Percentiles rank a stretch among this genome's conserved stretches.
phyloP scores from a whole-genome alignment of 2,329 filamentous ascomycete species.

The Thyridium curvatum region DNA sequence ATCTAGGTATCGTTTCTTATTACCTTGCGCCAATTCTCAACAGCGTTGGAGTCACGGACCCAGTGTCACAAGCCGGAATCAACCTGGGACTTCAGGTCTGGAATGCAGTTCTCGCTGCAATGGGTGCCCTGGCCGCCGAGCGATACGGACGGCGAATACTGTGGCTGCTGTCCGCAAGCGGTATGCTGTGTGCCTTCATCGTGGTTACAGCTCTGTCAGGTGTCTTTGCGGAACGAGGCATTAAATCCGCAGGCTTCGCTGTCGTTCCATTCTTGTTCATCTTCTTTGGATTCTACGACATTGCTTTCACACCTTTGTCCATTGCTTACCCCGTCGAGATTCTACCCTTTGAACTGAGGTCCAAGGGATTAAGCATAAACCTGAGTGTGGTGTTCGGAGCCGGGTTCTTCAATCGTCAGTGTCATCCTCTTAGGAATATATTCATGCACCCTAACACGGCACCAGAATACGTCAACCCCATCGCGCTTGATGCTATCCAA shows the following conservation, averaged over 20 bases:
- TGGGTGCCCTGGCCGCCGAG: constrained; percentile 18
- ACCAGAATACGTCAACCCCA: constrained; percentile 34
- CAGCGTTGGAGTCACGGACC: constrained; percentile 9
- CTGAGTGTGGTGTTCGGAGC: no score
- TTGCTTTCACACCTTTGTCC: constrained; percentile 31
- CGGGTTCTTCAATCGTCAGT: no score
- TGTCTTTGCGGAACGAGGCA: constrained; percentile 3
- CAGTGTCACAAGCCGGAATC: constrained; percentile 3
- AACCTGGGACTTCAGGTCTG: constrained; percentile 15
- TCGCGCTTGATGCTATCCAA: constrained; percentile 22
- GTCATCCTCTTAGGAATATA: no score
- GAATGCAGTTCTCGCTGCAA: constrained; percentile 16
- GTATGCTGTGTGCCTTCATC: constrained; percentile 18
- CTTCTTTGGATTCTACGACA: constrained; percentile 28
- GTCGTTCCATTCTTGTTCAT: constrained; percentile 26
- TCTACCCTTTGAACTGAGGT: constrained; percentile 28
- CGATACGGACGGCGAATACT: constrained; percentile 16
- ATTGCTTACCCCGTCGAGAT: constrained; percentile 40
- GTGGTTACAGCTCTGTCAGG: constrained; percentile 13
- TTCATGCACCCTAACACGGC: no score
- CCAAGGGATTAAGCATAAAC: no score
- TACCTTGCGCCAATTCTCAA: constrained; percentile 9
- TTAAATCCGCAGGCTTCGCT: constrained; percentile 13
- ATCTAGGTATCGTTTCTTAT: constrained; percentile 8
- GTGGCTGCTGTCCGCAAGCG: constrained; percentile 10